Evolutionary conservation across 2,329 filamentous ascomycete genomes (phyloP), one percentile per base, ranked within the genome.

Genomic region (Colletotrichum plurivorum): DNA sequence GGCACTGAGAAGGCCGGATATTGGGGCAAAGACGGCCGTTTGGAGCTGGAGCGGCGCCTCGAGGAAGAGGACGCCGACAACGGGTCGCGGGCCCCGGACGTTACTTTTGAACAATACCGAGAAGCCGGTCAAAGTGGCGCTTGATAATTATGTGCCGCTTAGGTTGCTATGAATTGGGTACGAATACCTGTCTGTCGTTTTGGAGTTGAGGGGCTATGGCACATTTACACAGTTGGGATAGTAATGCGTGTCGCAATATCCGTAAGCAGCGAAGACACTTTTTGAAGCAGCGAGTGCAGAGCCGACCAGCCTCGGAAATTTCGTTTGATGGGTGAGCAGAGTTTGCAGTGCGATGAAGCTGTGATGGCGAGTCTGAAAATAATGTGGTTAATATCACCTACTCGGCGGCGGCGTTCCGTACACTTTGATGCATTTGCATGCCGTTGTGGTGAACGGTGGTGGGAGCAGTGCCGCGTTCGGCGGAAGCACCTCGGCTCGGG

Each of bases 1-100:
- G 89, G 91, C 13, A 84, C 84, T 25, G 90, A 90, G 73, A 89
- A 86, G 78, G 84, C 84, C 1, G 80, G 80, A 0, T 91, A 90
- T 72, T 91, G 89, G 88, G 91, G 91, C 2, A 91, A 93, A 70
- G 92, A 93, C 15, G 88, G 93, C 1, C 84, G 88, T 6, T 87
- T 92, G 53, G 90, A 93, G 77, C 84, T 94, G 70, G 91, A 94
- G 75, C 85, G 90, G 54, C 86, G 89, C 18, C 84, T 93, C 57
- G 85, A 88, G 55, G 90, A 92, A 69, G 92, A 94, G 75, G 87
- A 90, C 55, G 62, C 46, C 4, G 76, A 72, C 67, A 73, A 71
- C 39, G 70, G 36, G 45, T 70, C 70, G 18, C 67, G 61, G 7
- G 45, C 63, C 41, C n/a, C 69, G 27, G 69, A 73, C 4, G 64